Evolutionary conservation across 306 rosid genomes (phyloP).

Genomic region (Dicorynia guianensis): DNA sequence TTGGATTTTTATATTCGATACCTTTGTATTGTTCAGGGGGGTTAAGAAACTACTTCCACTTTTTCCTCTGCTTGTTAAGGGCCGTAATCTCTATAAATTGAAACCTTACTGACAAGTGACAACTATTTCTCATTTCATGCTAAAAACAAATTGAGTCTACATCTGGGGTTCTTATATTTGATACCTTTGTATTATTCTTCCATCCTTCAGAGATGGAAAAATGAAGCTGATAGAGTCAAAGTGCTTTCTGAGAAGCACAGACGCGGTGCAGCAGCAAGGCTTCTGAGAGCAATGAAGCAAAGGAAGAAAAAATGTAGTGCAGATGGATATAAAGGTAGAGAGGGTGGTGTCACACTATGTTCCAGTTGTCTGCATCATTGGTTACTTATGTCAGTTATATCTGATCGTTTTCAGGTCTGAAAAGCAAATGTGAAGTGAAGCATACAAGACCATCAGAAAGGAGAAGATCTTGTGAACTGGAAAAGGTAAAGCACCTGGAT

Average conservation of each 20-base stretch:
- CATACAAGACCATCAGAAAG: constrained; percentile 41
- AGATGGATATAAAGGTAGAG: constrained; percentile 48
- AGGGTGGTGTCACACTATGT: constrained; percentile 12
- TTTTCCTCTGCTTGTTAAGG: constrained; percentile 80
- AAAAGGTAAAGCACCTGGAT: constrained; percentile 44
- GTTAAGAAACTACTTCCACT: constrained; percentile 60
- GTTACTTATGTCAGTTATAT: constrained; percentile 10
- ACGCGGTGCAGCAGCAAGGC: constrained; percentile 79
- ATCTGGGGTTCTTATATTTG: not conserved
- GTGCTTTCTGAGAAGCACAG: constrained; percentile 82
- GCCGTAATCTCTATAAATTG: constrained; percentile 80
- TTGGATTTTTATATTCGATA: too few species aligned
- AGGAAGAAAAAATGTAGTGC: constrained; percentile 48
- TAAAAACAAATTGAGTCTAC: too few species aligned
- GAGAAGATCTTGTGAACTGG: constrained; percentile 42
- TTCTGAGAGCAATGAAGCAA: constrained; percentile 53
- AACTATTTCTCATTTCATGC: too few species aligned
- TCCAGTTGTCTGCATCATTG: constrained; percentile 27
- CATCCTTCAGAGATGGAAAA: constrained; percentile 66
- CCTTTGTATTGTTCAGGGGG: constrained; percentile 43
- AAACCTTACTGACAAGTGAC: constrained; percentile 78
- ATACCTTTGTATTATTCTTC: constrained; percentile 39
- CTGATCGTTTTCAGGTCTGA: constrained; percentile 46
- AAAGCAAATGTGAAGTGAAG: constrained; percentile 44
- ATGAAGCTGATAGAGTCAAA: constrained; percentile 69